phyloP scores from a whole-genome alignment of 2,329 filamentous ascomycete genomes.

The Gliomastix tumulicola region DNA sequence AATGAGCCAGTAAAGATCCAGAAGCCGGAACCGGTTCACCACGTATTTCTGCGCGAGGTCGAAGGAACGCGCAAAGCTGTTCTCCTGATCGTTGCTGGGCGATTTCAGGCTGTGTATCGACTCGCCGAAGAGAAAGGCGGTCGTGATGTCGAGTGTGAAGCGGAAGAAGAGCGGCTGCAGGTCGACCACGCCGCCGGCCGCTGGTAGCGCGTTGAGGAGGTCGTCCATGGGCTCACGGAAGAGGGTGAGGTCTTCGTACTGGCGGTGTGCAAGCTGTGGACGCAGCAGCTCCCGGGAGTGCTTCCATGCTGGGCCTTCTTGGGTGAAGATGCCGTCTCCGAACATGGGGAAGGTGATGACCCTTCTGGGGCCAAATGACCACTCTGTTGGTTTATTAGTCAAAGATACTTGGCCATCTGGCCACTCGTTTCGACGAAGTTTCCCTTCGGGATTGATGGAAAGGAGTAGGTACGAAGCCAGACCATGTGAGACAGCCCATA shows the following conservation, averaged over 20 bases:
- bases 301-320: slow-evolving; percentile 3
- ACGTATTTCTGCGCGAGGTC: slow-evolving; percentile 4
- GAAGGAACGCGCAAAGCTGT: slow-evolving; percentile 4
- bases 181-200: slow-evolving; percentile 22
- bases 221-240: neutral
- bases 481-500: no score
- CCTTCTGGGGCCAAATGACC: neutral
- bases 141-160: slow-evolving; percentile 33
- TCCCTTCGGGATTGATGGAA: no score
- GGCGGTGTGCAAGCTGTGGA: slow-evolving; percentile 2
- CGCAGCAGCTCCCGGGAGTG: slow-evolving; percentile 4
- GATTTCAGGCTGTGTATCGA: neutral
- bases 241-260: slow-evolving; percentile 1
- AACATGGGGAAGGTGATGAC: slow-evolving; percentile 16
- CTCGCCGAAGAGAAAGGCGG: slow-evolving; percentile 36
- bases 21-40: slow-evolving; percentile 4
- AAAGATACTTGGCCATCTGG: no score
- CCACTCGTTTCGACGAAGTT: no score
- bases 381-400: no score
- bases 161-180: slow-evolving; percentile 35
- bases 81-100: slow-evolving; percentile 1
- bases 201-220: no score
- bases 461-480: no score
- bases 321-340: slow-evolving; percentile 14
- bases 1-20: slow-evolving; percentile 5